A percentile compares a stretch with the other conserved stretches of the same genome.
phyloP scores from a whole-genome alignment of 352 stramenopile species.

The Halophytophthora polymorphica region DNA sequence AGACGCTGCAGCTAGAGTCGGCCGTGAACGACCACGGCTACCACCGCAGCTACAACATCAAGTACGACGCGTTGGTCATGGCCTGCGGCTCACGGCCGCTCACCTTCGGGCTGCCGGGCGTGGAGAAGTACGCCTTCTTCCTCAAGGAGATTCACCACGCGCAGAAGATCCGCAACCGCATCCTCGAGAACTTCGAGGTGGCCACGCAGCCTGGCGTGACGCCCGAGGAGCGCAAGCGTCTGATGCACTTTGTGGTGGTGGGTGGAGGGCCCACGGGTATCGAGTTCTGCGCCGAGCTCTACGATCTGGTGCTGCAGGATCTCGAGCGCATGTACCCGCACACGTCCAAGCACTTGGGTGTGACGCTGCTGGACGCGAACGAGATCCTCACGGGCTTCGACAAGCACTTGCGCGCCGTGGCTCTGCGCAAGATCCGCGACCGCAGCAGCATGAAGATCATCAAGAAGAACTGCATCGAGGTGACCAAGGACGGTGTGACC shows the following conservation, averaged over 20 bases:
- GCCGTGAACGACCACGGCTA: conserved; percentile 42
- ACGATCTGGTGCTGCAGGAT: conserved; percentile 92
- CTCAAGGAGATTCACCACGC: conserved; percentile 96
- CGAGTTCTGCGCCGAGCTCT: conserved; percentile 95
- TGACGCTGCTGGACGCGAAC: conserved; percentile 61
- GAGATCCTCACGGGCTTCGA: conserved; percentile 73
- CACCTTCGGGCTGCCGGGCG: conserved; percentile 90
- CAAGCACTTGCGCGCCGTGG: conserved; percentile 51
- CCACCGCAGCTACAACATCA: conserved; percentile 60
- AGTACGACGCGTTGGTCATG: conserved; percentile 95
- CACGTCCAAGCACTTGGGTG: conserved; percentile 57
- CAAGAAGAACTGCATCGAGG: conserved; percentile 66
- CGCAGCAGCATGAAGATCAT: conserved; percentile 71
- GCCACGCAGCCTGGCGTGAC: conserved; percentile 84
- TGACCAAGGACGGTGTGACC: conserved; percentile 53
- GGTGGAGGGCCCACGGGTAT: conserved; percentile 92
- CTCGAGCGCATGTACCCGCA: conserved; percentile 76
- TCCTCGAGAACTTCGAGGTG: conserved; percentile 92
- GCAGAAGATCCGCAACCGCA: conserved; percentile 66
- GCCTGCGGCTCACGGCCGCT: conserved; percentile 91
- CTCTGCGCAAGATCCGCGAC: conserved; percentile 64
- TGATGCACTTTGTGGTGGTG: conserved; percentile 96
- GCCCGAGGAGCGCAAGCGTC: conserved; percentile 71
- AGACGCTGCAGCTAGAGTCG: conserved; percentile 66
- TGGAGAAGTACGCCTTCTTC: conserved; percentile 93